Percentiles rank a stretch among this genome's conserved stretches.
Evolutionary conservation across 352 stramenopile genomes (phyloP).

Genomic region (Hyaloperonospora brassicae): DNA sequence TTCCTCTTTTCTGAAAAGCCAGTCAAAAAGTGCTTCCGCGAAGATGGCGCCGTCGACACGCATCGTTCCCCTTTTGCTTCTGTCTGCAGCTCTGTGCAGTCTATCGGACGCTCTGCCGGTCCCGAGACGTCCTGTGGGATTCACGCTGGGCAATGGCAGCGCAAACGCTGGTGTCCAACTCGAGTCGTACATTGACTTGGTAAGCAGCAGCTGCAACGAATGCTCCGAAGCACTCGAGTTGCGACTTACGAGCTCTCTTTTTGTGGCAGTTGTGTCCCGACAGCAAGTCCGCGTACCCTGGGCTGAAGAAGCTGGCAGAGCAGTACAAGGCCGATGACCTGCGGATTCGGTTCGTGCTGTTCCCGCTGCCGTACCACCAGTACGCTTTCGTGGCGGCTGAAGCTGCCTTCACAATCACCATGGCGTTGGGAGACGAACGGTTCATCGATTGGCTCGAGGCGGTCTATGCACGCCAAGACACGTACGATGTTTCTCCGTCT

Average conservation of each 20-base stretch:
- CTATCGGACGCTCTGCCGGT: slow-evolving; percentile 27
- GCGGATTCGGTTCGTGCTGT: slow-evolving; percentile 63
- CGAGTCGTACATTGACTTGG: slow-evolving; percentile 79
- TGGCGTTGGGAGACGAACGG: slow-evolving; percentile 38
- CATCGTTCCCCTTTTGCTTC: slow-evolving; percentile 14
- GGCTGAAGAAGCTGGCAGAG: slow-evolving; percentile 46
- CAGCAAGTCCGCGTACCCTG: slow-evolving; percentile 61
- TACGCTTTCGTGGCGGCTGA: slow-evolving; percentile 62
- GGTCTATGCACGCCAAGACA: slow-evolving; percentile 71
- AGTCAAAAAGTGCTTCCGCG: too few species aligned
- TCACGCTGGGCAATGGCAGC: slow-evolving; percentile 43
- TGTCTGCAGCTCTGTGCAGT: slow-evolving; percentile 11
- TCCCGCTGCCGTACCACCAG: slow-evolving; percentile 74
- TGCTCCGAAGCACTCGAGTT: background rate
- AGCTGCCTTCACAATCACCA: slow-evolving; percentile 55
- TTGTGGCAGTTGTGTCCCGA: slow-evolving; percentile 58
- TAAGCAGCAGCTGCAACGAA: slow-evolving; percentile 25
- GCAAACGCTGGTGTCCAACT: slow-evolving; percentile 63
- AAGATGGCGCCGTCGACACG: too few species aligned
- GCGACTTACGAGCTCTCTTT: slow-evolving; percentile 9
- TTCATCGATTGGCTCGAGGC: slow-evolving; percentile 74
- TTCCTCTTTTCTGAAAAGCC: too few species aligned
- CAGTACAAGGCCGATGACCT: slow-evolving; percentile 53
- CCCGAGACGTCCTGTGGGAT: slow-evolving; percentile 50
- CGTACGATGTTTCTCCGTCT: slow-evolving; percentile 23